Percentiles rank a stretch among this genome's conserved stretches.
Evolutionary conservation across 306 rosid species (phyloP).

Genomic region (Rosa persica): DNA sequence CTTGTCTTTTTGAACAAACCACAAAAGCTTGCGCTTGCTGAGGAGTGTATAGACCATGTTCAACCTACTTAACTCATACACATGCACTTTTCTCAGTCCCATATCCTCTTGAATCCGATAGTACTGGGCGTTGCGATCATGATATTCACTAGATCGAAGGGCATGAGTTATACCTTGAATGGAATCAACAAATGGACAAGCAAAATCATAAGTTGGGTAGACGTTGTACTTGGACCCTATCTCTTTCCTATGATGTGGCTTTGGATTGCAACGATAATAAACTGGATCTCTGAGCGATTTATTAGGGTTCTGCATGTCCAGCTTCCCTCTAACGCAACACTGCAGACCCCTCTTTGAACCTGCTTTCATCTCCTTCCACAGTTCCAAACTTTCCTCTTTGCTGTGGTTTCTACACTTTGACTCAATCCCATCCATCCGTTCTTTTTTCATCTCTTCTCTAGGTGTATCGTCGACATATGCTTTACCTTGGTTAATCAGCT

Average conservation of each 20-base stretch:
- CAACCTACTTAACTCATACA: conserved; percentile 87
- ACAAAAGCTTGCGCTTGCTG: conserved; percentile 86
- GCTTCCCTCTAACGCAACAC: conserved; percentile 84
- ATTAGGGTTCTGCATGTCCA: conserved; percentile 94
- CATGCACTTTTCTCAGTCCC: conserved; percentile 66
- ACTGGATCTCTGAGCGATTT: conserved; percentile 93
- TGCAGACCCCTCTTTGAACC: conserved; percentile 76
- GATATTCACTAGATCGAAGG: conserved; percentile 90
- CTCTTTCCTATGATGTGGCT: conserved; percentile 63
- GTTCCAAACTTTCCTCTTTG: conserved; percentile 57
- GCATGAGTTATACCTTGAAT: conserved; percentile 80
- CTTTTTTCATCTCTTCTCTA: conserved; percentile 78
- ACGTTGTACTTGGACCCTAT: conserved; percentile 83
- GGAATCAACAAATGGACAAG: conserved; percentile 91
- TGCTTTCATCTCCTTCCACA: conserved; percentile 87
- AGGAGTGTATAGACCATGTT: conserved; percentile 94
- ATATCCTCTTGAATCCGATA: conserved; percentile 75
- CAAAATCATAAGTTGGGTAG: conserved; percentile 91
- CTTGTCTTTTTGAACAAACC: conserved; percentile 89
- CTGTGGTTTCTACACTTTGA: conserved; percentile 66
- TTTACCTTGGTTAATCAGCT: conserved; percentile 72
- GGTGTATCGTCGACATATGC: conserved; percentile 94
- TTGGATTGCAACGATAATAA: conserved; percentile 86
- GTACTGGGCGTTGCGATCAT: conserved; percentile 89
- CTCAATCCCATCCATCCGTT: conserved; percentile 85